Percentiles rank a stretch among this genome's conserved stretches.
phyloP scores from a whole-genome alignment of 495 filamentous ascomycete genomes.

The Penicillium paradoxum region DNA sequence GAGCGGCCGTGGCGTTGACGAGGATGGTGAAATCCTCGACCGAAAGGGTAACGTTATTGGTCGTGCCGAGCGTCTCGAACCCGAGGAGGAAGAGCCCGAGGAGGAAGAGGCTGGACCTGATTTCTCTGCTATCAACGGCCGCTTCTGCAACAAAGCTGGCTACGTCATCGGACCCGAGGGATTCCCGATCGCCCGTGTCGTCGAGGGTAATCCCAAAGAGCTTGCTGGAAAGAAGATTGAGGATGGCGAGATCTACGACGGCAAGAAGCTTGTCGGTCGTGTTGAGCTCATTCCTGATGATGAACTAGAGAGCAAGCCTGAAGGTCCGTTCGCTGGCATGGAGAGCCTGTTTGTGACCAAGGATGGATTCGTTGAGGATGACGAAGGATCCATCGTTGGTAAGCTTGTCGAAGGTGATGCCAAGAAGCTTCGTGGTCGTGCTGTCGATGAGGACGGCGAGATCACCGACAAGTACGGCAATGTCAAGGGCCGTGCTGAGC shows the following conservation, averaged over 20 bases:
- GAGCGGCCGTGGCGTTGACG: slow-evolving; percentile 56
- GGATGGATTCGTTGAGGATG: slow-evolving; percentile 65
- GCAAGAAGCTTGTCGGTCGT: slow-evolving; percentile 66
- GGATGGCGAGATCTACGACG: slow-evolving; percentile 70
- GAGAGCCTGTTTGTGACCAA: slow-evolving; percentile 63
- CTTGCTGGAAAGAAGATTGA: slow-evolving; percentile 64
- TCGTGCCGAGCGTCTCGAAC: slow-evolving; percentile 52
- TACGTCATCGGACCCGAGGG: slow-evolving; percentile 70
- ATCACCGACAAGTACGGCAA: slow-evolving; percentile 78
- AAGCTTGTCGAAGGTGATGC: slow-evolving; percentile 70
- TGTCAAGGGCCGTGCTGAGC: slow-evolving; percentile 70
- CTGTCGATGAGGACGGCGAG: slow-evolving; percentile 78
- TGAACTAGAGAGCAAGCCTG: slow-evolving; percentile 65
- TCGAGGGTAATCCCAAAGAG: slow-evolving; percentile 62
- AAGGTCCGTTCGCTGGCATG: slow-evolving; percentile 71
- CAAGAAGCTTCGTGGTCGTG: slow-evolving; percentile 67
- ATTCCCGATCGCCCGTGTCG: slow-evolving; percentile 62
- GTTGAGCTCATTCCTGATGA: slow-evolving; percentile 68
- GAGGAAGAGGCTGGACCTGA: slow-evolving; percentile 37
- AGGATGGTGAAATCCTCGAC: slow-evolving; percentile 61
- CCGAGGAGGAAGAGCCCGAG: slow-evolving; percentile 22
- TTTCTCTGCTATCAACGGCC: slow-evolving; percentile 59
- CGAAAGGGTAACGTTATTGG: slow-evolving; percentile 58
- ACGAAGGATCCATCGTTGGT: slow-evolving; percentile 65
- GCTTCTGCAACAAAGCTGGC: slow-evolving; percentile 73